Evolutionary conservation across 179 eudicot genomes (phyloP).

Genomic region (Silene coronaria): DNA sequence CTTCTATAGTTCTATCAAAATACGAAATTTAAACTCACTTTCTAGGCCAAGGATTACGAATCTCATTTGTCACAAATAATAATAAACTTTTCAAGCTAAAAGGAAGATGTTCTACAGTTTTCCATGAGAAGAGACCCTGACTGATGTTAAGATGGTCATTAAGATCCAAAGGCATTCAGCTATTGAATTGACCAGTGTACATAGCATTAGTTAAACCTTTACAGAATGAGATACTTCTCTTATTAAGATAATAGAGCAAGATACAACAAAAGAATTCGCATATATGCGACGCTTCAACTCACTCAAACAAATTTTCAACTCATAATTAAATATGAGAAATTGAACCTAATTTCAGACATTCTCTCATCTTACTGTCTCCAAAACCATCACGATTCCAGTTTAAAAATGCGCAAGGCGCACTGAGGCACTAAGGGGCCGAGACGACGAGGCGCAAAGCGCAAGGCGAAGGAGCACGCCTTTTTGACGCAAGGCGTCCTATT

Average conservation of each 20-base stretch:
- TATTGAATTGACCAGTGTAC: neutral
- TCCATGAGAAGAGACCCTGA: neutral
- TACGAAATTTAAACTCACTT: neutral
- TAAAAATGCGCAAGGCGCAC: no score
- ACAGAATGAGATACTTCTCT: neutral
- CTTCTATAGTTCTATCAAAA: neutral
- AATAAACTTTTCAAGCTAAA: neutral
- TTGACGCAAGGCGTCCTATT: no score
- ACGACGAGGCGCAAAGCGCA: no score
- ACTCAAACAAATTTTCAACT: neutral
- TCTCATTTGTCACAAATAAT: neutral
- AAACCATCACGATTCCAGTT: slow-evolving; percentile 1
- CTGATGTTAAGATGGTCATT: neutral
- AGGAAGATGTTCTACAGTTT: neutral
- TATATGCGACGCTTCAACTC: neutral
- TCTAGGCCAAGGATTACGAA: neutral
- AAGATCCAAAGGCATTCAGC: neutral
- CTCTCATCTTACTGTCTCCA: neutral
- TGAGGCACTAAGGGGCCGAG: no score
- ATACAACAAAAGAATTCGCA: neutral
- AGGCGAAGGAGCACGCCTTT: no score
- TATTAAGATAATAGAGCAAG: neutral
- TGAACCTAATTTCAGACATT: neutral
- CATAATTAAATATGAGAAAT: neutral
- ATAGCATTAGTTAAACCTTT: neutral